phyloP scores from a whole-genome alignment of 2,329 filamentous ascomycete genomes.

The Elsinoe arachidis region DNA sequence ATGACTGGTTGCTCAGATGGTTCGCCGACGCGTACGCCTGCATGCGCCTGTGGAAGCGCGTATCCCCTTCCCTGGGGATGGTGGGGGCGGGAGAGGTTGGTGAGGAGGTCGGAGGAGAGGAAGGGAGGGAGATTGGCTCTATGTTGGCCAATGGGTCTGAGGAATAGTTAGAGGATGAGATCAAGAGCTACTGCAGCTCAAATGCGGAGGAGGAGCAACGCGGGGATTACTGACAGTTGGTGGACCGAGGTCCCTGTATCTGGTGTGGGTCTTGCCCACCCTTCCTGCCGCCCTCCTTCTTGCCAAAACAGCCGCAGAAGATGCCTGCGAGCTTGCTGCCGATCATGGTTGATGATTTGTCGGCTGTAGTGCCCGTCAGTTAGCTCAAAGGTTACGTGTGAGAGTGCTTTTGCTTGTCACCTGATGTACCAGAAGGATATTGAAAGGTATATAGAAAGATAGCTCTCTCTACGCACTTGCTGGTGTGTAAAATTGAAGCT shows the following conservation, averaged over 20 bases:
- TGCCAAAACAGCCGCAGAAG: constrained; percentile 9
- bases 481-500: not conserved
- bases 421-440: not conserved
- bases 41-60: constrained; percentile 5
- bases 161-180: not conserved
- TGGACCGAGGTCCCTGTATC: constrained; percentile 8
- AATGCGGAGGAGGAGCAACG: not conserved
- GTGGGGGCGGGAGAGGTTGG: not conserved
- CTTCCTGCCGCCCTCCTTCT: constrained; percentile 3
- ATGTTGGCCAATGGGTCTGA: not conserved
- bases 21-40: not conserved
- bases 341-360: constrained; percentile 8
- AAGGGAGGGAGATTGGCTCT: not conserved
- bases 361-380: not conserved
- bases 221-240: constrained; percentile 4
- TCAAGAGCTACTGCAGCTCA: not conserved
- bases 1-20: too few species aligned
- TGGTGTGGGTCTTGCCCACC: constrained; percentile 1
- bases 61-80: not conserved
- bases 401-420: not conserved
- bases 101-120: not conserved
- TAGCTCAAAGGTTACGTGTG: not conserved
- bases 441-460: not conserved
- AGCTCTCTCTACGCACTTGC: not conserved
- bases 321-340: constrained; percentile 1